Evolutionary conservation across 176 grass and related monocot genomes (phyloP).

Genomic region (Oryza meyeriana): DNA sequence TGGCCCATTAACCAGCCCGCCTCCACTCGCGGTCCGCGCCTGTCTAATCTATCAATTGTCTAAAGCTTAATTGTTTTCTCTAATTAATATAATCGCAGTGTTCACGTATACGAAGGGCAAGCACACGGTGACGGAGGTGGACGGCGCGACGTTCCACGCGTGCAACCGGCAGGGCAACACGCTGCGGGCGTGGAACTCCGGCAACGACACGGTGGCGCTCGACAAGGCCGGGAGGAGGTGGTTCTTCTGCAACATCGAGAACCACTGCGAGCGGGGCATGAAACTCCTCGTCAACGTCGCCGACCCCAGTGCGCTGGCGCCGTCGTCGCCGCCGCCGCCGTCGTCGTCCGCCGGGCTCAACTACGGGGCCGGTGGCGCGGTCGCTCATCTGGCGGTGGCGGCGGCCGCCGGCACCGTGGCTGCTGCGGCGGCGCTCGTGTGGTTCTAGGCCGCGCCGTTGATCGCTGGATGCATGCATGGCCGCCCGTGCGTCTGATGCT

Average conservation of each 20-base stretch:
- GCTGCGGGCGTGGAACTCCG: not conserved
- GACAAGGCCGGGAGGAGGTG: conserved; percentile 10
- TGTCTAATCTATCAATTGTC: too few relatives aligned
- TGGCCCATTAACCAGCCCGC: too few relatives aligned
- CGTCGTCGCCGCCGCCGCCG: not conserved
- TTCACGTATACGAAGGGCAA: not conserved
- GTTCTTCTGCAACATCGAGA: conserved; percentile 16
- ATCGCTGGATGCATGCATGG: too few relatives aligned
- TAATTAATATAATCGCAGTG: not conserved
- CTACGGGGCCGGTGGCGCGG: not conserved
- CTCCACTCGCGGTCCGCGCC: too few relatives aligned
- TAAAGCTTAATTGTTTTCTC: too few relatives aligned
- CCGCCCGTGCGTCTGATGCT: too few relatives aligned
- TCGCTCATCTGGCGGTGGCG: not conserved
- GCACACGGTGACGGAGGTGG: conserved; percentile 26
- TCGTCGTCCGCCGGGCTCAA: not conserved
- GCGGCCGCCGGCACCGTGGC: not conserved
- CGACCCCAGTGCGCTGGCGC: not conserved
- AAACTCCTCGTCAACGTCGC: conserved; percentile 20
- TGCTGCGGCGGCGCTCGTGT: not conserved
- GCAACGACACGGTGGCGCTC: conserved; percentile 22
- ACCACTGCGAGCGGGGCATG: conserved; percentile 25
- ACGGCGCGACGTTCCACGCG: not conserved
- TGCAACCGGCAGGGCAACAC: conserved; percentile 18
- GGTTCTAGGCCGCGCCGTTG: not conserved